Percentiles rank a stretch among this genome's conserved stretches.
These are phyloP conservation scores for Cladosporium cucumerinum DNA, from an alignment of 2,329 filamentous ascomycete species.

Conservation along the genomic window DNA sequence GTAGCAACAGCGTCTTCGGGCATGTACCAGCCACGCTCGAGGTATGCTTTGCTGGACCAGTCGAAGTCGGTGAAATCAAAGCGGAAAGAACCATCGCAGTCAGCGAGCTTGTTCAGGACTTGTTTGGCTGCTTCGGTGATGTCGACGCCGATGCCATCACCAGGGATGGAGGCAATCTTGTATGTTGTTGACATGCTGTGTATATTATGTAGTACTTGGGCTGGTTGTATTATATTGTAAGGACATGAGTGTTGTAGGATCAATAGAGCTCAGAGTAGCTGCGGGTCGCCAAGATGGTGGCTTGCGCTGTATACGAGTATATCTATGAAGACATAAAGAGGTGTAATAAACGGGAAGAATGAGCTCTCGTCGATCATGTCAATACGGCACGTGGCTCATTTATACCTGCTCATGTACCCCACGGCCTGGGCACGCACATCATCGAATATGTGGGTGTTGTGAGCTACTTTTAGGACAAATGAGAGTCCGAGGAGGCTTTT, in stretches of 20 bases:
- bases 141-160: constrained; percentile 62
- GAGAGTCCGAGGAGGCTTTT: background rate
- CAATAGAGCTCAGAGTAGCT: background rate
- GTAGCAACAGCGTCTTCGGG: constrained; percentile 50
- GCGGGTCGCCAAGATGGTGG: background rate
- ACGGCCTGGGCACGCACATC: background rate
- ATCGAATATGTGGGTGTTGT: background rate
- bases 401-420: background rate
- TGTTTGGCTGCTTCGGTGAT: constrained; percentile 57
- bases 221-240: background rate
- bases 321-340: background rate
- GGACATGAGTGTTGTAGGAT: background rate
- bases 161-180: constrained; percentile 47
- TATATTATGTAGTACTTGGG: background rate
- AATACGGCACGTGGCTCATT: background rate
- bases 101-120: constrained; percentile 46
- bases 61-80: constrained; percentile 53
- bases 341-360: constrained; percentile 1
- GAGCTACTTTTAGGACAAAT: background rate
- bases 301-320: background rate
- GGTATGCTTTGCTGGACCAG: constrained; percentile 49
- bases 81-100: constrained; percentile 43
- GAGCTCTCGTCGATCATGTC: background rate
- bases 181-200: constrained; percentile 11
- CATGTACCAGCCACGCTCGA: constrained; percentile 53